Conservation (phyloP, 352 stramenopile genomes). For the Phytophthora pluvialis region DNA sequence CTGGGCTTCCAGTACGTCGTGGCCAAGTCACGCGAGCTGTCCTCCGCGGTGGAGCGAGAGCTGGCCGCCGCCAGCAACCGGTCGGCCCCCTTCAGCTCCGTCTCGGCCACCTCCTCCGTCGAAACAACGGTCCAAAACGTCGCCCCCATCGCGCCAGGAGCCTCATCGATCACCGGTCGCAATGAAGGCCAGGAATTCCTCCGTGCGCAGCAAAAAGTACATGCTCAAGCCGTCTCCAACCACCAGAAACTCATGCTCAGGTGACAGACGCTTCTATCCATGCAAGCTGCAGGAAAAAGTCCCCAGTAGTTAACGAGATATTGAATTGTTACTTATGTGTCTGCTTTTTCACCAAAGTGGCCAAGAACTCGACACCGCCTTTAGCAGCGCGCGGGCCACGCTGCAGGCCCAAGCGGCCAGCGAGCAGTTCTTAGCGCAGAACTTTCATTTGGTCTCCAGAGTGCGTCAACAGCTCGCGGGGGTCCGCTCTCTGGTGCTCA, state of each 20-base stretch:
- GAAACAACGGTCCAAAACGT: constrained; percentile 18
- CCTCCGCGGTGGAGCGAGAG: constrained; percentile 61
- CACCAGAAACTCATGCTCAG: constrained; percentile 59
- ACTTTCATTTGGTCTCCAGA: constrained; percentile 63
- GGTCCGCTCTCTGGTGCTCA: constrained; percentile 55
- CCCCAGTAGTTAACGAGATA: constrained; percentile 18
- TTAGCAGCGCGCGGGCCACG: constrained; percentile 47
- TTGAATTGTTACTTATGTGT: constrained; percentile 16
- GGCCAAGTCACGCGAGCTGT: constrained; percentile 77
- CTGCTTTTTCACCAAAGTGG: constrained; percentile 41
- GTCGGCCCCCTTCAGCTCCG: constrained; percentile 10
- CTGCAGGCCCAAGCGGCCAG: constrained; percentile 71
- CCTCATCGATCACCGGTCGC: constrained; percentile 4
- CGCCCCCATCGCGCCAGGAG: constrained; percentile 10
- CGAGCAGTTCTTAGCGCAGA: constrained; percentile 68
- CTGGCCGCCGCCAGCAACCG: constrained; percentile 31
- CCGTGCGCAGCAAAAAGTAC: constrained; percentile 40
- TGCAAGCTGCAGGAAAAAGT: constrained; percentile 10
- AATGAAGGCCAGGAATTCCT: constrained; percentile 59
- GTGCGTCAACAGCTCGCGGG: constrained; percentile 62
- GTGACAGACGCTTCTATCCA: constrained; percentile 19
- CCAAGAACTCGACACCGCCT: constrained; percentile 49
- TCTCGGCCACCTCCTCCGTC: neutral
- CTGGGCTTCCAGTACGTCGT: constrained; percentile 78
- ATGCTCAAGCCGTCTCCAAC: constrained; percentile 33